Percentiles rank a stretch among this genome's conserved stretches.
phyloP scores from a whole-genome alignment of 345 rosid genomes.

The Zanthoxylum bungeanum region DNA sequence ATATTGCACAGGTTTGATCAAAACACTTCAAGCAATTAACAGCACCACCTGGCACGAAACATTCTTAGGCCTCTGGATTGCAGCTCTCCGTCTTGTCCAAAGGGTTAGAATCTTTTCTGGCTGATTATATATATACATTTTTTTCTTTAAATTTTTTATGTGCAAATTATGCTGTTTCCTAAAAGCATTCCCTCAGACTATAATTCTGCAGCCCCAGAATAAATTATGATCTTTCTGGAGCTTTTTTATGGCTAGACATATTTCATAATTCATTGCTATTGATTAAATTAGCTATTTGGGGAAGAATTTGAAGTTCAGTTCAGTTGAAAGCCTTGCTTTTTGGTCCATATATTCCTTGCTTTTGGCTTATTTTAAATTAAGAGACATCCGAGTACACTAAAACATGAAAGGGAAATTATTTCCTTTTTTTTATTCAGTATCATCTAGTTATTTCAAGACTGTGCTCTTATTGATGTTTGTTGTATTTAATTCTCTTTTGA shows the following conservation, averaged over 20 bases:
- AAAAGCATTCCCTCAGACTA: neutral
- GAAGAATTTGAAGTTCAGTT: constrained; percentile 2
- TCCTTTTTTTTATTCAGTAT: constrained; percentile 2
- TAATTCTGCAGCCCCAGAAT: neutral
- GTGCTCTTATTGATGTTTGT: neutral
- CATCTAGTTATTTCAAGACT: neutral
- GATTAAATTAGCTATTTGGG: neutral
- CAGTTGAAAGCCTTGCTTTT: neutral
- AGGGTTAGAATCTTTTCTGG: constrained; percentile 52
- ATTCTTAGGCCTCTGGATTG: constrained; percentile 85
- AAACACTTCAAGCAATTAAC: constrained; percentile 78
- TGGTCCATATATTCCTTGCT: neutral
- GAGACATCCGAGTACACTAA: neutral
- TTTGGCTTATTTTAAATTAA: neutral
- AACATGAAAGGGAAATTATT: neutral
- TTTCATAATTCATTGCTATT: neutral
- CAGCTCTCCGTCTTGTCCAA: constrained; percentile 94
- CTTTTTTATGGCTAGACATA: neutral
- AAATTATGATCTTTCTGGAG: neutral
- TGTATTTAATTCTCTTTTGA: constrained; percentile 9
- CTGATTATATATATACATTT: neutral
- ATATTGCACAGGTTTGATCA: constrained; percentile 64
- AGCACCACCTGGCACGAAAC: constrained; percentile 88
- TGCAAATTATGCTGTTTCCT: neutral
- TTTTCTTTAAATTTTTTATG: neutral